These are phyloP conservation scores for Penicillium freii DNA, from an alignment of 2,329 filamentous ascomycete genomes.

Conservation along the genomic window DNA sequence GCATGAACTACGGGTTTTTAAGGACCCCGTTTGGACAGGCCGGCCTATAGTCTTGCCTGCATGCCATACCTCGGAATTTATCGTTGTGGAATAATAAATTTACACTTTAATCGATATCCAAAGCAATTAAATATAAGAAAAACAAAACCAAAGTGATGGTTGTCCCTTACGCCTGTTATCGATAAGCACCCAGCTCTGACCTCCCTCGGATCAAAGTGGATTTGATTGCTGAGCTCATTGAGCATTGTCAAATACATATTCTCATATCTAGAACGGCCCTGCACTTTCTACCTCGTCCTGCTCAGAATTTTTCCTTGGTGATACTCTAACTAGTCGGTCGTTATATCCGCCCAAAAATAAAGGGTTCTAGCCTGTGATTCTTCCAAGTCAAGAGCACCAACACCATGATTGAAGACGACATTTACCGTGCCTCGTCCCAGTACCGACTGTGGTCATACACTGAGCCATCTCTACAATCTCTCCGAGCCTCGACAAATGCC, in stretches of 20 bases:
- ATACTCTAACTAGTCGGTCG: too few species aligned
- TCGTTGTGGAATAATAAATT: too few species aligned
- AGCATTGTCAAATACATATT: not conserved
- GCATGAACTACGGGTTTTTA: too few species aligned
- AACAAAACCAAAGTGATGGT: not conserved
- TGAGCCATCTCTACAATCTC: conserved; percentile 64
- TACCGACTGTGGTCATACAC: conserved; percentile 93
- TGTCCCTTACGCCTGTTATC: not conserved
- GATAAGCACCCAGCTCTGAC: conserved; percentile 2
- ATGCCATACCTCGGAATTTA: too few species aligned
- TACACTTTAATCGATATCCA: not conserved
- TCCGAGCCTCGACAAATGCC: conserved; percentile 75
- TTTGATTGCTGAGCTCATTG: not conserved
- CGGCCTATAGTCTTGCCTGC: too few species aligned
- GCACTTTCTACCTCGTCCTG: too few species aligned
- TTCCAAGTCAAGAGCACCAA: not conserved
- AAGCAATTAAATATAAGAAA: not conserved
- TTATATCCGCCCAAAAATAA: not conserved
- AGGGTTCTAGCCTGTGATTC: not conserved
- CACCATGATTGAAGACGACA: conserved; percentile 80
- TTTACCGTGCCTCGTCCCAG: conserved; percentile 87
- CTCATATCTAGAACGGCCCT: not conserved
- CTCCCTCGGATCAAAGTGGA: not conserved
- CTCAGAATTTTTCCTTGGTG: not conserved
- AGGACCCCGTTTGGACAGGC: too few species aligned